Base-by-base conservation (phyloP, 768 basidiomycete genomes). In the Crepidotus variabilis region DNA sequence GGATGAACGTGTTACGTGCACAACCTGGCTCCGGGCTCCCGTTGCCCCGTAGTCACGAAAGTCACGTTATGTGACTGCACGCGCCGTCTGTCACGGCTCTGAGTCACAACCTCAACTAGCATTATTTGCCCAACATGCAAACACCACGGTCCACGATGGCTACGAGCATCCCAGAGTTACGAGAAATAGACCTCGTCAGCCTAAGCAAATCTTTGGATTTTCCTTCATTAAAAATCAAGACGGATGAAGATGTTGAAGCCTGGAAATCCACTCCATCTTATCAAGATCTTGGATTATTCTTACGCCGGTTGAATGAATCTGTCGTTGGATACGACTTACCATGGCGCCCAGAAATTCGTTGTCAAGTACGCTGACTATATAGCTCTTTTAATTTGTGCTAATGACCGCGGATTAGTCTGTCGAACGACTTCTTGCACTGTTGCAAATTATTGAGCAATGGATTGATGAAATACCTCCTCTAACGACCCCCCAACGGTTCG, bases 401-500 rank as follows among this genome's bases (percentile, higher is more conserved):
- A 50, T 57, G 49, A 8, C 50, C 55, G 58, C n/a, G n/a, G n/a
- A 47, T 47, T 47, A 60, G 63, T 74, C 80, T 10, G 76, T 84
- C 35, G 58, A 63, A n/a, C 64, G 67, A 48, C 69, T 80, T 11
- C 61, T 94, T 0, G 63, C 62, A 4, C 71, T 95, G 58, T 72
- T 99, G 16, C 81, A 88, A 57, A 75, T 76, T 10, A 71, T 97
- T 43, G 83, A 86, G 60, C 59, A 60, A 1, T 93, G 92, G 92
- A 84, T 94, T 22, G 84, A 89, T 35, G 85, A 87, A 23, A 88
- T 94, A 8, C 94, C 94, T 1, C 84, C 87, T 0, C 77, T 83
- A 6, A 67, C 80, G 36, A 82, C 86, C 7, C 82, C 88, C 5
- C 95, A 97, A 62, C 80, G 94, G 9, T 99, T 90, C 67, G 96